Conservation (phyloP, 2,329 filamentous ascomycete species). For the Dactylellina leptospora region DNA sequence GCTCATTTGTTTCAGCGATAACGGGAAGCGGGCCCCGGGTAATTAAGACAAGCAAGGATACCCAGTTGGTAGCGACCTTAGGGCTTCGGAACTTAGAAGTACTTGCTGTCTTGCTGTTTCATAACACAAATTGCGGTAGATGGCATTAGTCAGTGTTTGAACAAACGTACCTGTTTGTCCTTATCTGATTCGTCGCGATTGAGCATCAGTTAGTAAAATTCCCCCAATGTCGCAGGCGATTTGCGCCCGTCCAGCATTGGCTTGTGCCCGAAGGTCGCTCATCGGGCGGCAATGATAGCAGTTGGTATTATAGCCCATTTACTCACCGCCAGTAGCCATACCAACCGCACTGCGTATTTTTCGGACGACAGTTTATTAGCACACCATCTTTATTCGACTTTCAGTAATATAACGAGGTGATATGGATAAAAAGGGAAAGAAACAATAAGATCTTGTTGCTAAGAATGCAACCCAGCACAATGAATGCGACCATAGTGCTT, state of each 20-base stretch:
- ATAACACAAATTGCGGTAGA: neutral
- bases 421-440: slow-evolving; percentile 17
- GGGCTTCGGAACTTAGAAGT: slow-evolving; percentile 3
- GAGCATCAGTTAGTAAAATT: no score
- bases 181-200: neutral
- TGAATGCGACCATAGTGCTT: neutral
- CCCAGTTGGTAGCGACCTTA: slow-evolving; percentile 20
- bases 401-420: slow-evolving; percentile 1
- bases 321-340: slow-evolving; percentile 29
- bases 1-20: slow-evolving; percentile 18
- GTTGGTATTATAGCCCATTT: slow-evolving; percentile 11
- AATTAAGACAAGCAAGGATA: slow-evolving; percentile 42
- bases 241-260: neutral
- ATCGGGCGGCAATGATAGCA: neutral
- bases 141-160: neutral
- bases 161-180: slow-evolving; percentile 17
- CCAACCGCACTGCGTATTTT: slow-evolving; percentile 29
- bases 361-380: slow-evolving; percentile 38
- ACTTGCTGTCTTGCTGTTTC: no score
- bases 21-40: slow-evolving; percentile 29
- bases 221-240: no score
- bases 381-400: slow-evolving; percentile 28
- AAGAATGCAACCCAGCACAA: no score
- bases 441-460: neutral
- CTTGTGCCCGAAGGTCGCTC: neutral